Evolutionary conservation across 768 basidiomycete species (phyloP).

Genomic region (Sporobolomyces pararoseus): DNA sequence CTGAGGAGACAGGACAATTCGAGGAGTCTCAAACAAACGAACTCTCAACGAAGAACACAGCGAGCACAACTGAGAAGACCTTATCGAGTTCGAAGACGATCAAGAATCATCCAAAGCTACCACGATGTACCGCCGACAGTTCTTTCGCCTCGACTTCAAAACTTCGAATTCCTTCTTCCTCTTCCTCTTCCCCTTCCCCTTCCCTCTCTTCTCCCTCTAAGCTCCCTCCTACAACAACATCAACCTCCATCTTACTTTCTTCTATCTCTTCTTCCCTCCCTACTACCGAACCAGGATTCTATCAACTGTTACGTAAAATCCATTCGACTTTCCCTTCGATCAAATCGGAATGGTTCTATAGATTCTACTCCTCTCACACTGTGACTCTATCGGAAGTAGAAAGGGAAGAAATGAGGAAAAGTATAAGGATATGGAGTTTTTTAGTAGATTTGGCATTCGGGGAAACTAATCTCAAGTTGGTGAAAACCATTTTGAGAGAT

Average conservation of each 20-base stretch:
- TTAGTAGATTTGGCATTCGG: constrained; percentile 12
- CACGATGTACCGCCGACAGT: neutral
- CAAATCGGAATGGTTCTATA: constrained; percentile 1
- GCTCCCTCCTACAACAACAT: neutral
- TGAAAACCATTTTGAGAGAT: constrained; percentile 16
- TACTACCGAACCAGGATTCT: neutral
- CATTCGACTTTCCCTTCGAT: neutral
- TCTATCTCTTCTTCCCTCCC: constrained; percentile 10
- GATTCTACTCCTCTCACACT: constrained; percentile 10
- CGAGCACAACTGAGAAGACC: no score
- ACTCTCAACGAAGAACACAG: no score
- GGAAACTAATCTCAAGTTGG: constrained; percentile 1
- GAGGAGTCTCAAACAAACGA: no score
- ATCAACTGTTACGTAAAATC: constrained; percentile 1
- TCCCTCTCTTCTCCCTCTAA: neutral
- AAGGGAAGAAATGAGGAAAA: no score
- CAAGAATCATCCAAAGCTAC: neutral
- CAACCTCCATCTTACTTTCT: neutral
- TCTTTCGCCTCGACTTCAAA: neutral
- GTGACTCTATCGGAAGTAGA: no score
- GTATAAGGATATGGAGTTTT: constrained; percentile 9
- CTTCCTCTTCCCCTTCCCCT: neutral
- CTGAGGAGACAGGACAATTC: no score
- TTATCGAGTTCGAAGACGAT: neutral
- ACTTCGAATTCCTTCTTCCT: neutral